These are phyloP conservation scores for Linum trigynum DNA, from an alignment of 345 rosid species.

Conservation along the genomic window DNA sequence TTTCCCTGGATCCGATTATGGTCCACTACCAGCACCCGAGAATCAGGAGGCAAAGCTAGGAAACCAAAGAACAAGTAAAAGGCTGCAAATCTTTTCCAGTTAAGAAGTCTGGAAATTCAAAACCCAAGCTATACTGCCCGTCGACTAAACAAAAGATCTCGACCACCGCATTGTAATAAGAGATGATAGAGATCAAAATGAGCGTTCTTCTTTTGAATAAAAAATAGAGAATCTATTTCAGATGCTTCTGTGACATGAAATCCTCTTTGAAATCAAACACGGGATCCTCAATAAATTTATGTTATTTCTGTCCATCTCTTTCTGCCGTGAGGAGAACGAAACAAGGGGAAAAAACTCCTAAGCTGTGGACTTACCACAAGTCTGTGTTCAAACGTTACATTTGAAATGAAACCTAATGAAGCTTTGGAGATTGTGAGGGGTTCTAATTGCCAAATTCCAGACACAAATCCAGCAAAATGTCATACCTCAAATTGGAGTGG, in stretches of 20 bases:
- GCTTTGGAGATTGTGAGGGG: background rate
- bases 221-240: background rate
- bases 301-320: background rate
- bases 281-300: background rate
- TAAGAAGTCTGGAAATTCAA: background rate
- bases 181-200: background rate
- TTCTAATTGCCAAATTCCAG: too few species aligned
- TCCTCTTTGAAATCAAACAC: background rate
- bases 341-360: background rate
- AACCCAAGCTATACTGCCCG: background rate
- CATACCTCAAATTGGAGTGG: background rate
- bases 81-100: background rate
- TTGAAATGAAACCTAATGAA: background rate
- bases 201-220: background rate
- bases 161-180: background rate
- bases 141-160: too few species aligned
- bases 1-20: too few species aligned
- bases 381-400: background rate
- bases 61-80: background rate
- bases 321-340: background rate
- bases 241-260: background rate
- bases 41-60: too few species aligned
- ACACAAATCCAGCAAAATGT: too few species aligned
- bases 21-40: too few species aligned
- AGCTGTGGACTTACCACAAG: background rate